A percentile compares a stretch with the other conserved stretches of the same genome.
These are phyloP conservation scores for Carnegiea gigantea DNA, from an alignment of 179 eudicot genomes.

Conservation along the genomic window DNA sequence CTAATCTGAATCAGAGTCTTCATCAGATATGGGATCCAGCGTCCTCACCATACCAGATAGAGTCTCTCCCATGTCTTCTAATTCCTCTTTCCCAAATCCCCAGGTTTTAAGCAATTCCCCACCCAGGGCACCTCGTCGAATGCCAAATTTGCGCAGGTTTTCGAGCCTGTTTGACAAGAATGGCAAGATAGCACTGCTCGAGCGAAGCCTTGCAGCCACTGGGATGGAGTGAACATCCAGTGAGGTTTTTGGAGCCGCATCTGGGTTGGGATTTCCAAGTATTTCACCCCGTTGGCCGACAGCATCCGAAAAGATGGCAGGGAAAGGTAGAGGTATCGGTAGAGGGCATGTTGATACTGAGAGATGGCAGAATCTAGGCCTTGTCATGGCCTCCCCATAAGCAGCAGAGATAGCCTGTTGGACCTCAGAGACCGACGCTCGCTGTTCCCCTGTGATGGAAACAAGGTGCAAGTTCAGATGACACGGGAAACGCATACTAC, in stretches of 20 bases:
- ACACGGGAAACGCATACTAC: not conserved
- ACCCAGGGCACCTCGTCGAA: constrained; percentile 69
- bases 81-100: constrained; percentile 85
- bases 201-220: constrained; percentile 74
- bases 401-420: constrained; percentile 55
- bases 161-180: constrained; percentile 56
- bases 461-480: constrained; percentile 7
- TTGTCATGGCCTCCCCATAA: constrained; percentile 38
- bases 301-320: constrained; percentile 60
- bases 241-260: constrained; percentile 50
- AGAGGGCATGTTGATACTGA: constrained; percentile 75
- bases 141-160: constrained; percentile 66
- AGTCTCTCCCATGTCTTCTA: constrained; percentile 74
- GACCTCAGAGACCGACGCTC: constrained; percentile 65
- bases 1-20: constrained; percentile 77
- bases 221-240: constrained; percentile 74
- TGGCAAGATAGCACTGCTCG: constrained; percentile 72
- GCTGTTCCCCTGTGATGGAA: constrained; percentile 44
- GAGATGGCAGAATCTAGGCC: constrained; percentile 74
- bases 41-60: constrained; percentile 57
- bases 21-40: constrained; percentile 50
- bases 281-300: constrained; percentile 73
- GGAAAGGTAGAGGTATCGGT: constrained; percentile 87
- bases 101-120: constrained; percentile 57
- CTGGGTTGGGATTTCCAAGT: constrained; percentile 37